A percentile compares a stretch with the other conserved stretches of the same genome.
These are phyloP conservation scores for Neofusicoccum sp. DNA, from an alignment of 2,329 filamentous ascomycete genomes.

Conservation along the genomic window DNA sequence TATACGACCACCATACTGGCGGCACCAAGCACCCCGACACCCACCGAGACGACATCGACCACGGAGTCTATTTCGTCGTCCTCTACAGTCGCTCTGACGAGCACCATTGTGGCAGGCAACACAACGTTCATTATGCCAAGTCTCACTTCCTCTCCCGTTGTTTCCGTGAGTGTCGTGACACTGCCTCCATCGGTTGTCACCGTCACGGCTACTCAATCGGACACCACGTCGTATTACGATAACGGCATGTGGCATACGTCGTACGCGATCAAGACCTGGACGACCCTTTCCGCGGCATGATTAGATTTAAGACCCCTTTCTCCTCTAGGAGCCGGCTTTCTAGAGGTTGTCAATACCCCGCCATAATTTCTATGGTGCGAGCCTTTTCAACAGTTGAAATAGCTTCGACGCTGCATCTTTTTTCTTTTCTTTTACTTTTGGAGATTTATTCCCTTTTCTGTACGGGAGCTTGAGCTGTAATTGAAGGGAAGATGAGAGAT, in stretches of 20 bases:
- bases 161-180: constrained; percentile 4
- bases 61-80: neutral
- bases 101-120: neutral
- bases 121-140: neutral
- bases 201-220: constrained; percentile 29
- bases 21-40: constrained; percentile 5
- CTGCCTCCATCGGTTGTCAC: constrained; percentile 31
- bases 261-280: constrained; percentile 41
- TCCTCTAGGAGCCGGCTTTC: constrained; percentile 22
- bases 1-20: constrained; percentile 15
- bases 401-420: neutral
- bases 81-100: neutral
- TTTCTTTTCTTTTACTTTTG: neutral
- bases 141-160: neutral
- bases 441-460: neutral
- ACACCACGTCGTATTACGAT: constrained; percentile 45
- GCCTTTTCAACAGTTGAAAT: neutral
- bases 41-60: neutral
- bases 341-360: neutral
- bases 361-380: neutral
- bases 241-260: constrained; percentile 50
- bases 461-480: neutral
- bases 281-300: constrained; percentile 6
- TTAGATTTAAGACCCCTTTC: neutral
- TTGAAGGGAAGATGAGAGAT: neutral